These are phyloP conservation scores for Corniculantispora saksenae DNA, from an alignment of 2,329 filamentous ascomycete genomes.

Conservation along the genomic window DNA sequence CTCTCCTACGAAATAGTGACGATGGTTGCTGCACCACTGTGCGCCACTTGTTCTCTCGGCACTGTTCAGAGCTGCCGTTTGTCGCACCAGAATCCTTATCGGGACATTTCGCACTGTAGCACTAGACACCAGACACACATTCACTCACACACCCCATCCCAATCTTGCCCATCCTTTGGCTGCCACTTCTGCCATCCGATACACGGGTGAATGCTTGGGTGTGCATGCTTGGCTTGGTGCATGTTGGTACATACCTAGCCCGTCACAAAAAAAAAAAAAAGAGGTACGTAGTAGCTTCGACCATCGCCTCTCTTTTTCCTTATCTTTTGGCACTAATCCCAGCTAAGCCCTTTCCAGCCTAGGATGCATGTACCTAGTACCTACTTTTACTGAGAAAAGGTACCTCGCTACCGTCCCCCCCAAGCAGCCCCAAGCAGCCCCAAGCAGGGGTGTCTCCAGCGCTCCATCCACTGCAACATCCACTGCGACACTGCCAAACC, in stretches of 20 bases:
- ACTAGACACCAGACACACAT: background rate
- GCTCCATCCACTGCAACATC: background rate
- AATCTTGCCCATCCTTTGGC: too few relatives aligned
- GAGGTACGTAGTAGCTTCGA: background rate
- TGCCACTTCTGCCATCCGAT: too few relatives aligned
- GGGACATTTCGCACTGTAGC: background rate
- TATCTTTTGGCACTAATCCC: background rate
- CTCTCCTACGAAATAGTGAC: slow-evolving; percentile 7
- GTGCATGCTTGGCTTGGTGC: background rate
- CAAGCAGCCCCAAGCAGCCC: background rate
- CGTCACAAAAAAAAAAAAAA: too few relatives aligned
- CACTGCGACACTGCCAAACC: slow-evolving; percentile 12
- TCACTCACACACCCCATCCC: background rate
- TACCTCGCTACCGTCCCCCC: background rate
- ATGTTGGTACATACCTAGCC: background rate
- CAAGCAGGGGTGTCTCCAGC: background rate
- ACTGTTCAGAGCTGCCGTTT: background rate
- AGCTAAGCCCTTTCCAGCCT: background rate
- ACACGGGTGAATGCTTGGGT: background rate
- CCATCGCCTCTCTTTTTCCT: background rate
- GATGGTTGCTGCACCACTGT: background rate
- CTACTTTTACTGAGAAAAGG: too few relatives aligned
- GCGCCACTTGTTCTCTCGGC: background rate
- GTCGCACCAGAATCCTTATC: background rate
- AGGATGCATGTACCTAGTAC: background rate